A percentile compares a stretch with the other conserved stretches of the same genome.
phyloP scores from a whole-genome alignment of 106 monocot genomes.

The Chionographis japonica region DNA sequence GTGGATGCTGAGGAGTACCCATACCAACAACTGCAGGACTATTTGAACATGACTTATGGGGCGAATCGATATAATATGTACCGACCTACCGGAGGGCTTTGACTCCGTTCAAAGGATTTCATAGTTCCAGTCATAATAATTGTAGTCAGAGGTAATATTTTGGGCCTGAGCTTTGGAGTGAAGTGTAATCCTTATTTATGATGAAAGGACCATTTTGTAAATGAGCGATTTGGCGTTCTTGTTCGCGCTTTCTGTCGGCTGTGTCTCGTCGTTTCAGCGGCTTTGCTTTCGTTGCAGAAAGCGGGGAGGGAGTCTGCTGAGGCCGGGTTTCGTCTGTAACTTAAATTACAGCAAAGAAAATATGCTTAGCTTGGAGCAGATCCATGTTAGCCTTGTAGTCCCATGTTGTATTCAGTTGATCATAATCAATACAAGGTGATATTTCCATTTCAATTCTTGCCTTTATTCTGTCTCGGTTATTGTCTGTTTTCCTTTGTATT shows the following conservation, averaged over 20 bases:
- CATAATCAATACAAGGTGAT: too few species aligned
- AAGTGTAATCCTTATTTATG: slow-evolving; percentile 13
- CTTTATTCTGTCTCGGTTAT: too few species aligned
- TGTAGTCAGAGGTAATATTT: slow-evolving; percentile 9
- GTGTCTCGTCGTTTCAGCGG: neutral
- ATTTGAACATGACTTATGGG: slow-evolving; percentile 26
- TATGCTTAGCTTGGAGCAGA: too few species aligned
- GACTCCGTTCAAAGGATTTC: neutral
- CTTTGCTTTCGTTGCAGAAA: neutral
- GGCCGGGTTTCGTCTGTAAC: too few species aligned
- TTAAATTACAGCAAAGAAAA: too few species aligned
- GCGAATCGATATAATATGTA: slow-evolving; percentile 47
- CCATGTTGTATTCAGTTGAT: too few species aligned
- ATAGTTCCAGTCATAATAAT: slow-evolving; percentile 14
- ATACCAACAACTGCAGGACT: slow-evolving; percentile 27
- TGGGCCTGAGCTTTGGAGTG: slow-evolving; percentile 2
- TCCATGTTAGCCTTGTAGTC: too few species aligned
- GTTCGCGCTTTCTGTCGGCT: neutral
- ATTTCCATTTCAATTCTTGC: too few species aligned
- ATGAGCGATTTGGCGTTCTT: slow-evolving; percentile 2
- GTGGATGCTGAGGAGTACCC: slow-evolving; percentile 37
- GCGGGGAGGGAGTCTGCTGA: too few species aligned
- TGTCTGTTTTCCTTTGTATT: too few species aligned
- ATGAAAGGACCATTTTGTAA: slow-evolving; percentile 16
- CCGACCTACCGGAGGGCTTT: slow-evolving; percentile 40